Conservation (phyloP, 257 asterid species). For the Solanum pennellii region DNA sequence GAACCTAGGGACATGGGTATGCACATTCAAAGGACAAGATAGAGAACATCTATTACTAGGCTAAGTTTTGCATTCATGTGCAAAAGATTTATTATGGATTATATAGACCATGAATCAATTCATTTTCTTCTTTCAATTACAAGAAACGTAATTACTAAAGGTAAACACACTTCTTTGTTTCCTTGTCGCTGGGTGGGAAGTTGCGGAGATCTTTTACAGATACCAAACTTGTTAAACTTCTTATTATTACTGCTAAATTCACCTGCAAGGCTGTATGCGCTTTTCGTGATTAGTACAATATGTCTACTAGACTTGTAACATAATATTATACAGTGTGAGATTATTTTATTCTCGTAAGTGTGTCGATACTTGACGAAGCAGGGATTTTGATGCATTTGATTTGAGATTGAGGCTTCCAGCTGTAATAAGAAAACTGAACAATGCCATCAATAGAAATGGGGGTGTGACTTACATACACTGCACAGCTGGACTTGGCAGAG, state of each 20-base stretch:
- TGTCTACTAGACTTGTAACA: background rate
- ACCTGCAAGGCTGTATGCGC: background rate
- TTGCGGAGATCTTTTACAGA: background rate
- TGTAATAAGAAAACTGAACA: conserved; percentile 70
- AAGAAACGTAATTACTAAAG: background rate
- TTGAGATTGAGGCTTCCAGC: conserved; percentile 80
- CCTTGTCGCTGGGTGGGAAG: background rate
- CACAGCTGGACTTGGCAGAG: conserved; percentile 98
- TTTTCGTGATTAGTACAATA: background rate
- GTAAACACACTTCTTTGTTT: background rate
- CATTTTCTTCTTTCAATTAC: background rate
- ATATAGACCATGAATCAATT: background rate
- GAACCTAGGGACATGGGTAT: background rate
- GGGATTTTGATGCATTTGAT: conserved; percentile 95
- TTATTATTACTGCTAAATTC: background rate
- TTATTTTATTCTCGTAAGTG: background rate
- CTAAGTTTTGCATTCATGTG: background rate
- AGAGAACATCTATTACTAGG: background rate
- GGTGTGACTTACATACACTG: conserved; percentile 92
- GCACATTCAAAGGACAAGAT: background rate
- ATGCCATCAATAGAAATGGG: conserved; percentile 60
- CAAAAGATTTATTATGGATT: background rate
- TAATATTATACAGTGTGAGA: background rate
- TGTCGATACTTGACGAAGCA: conserved; percentile 18
- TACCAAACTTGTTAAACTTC: background rate